Conservation (phyloP, 352 stramenopile genomes). For the Blastocystis hominis region DNA sequence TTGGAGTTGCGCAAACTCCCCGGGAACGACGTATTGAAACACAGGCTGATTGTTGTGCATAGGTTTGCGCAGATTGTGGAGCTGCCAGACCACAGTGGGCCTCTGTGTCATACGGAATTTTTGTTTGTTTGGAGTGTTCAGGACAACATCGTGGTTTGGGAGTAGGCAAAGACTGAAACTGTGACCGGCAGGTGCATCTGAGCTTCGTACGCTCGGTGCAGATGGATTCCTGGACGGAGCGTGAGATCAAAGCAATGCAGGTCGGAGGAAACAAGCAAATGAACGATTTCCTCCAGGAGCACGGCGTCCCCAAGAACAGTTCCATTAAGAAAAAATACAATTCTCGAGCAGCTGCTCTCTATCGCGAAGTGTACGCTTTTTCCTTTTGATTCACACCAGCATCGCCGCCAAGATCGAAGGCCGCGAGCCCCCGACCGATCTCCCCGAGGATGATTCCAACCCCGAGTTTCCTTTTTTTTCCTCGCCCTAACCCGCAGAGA, state of each 20-base stretch:
- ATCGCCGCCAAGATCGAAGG: conserved; percentile 14
- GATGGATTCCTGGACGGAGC: conserved; percentile 60
- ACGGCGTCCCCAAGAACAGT: conserved; percentile 26
- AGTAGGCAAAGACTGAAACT: background rate
- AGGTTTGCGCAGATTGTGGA: conserved; percentile 59
- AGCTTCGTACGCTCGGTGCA: conserved; percentile 59
- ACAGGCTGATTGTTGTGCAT: background rate
- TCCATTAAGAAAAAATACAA: conserved; percentile 59
- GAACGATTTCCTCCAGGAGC: conserved; percentile 35
- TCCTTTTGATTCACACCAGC: background rate
- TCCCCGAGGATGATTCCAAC: background rate
- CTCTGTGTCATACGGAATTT: conserved; percentile 58
- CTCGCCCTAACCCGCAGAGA: background rate
- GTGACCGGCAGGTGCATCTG: conserved; percentile 48
- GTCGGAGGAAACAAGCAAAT: conserved; percentile 58
- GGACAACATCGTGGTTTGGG: conserved; percentile 54
- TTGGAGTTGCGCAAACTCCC: conserved; percentile 37
- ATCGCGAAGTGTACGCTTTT: conserved; percentile 39
- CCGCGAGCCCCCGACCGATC: background rate
- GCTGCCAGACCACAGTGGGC: conserved; percentile 56
- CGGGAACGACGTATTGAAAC: conserved; percentile 41
- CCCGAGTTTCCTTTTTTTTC: background rate
- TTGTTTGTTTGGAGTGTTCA: conserved; percentile 60
- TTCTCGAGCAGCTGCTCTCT: conserved; percentile 53
- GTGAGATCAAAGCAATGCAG: conserved; percentile 53